Conservation (phyloP, 108 stramenopile species). For the Seminavis robusta region DNA sequence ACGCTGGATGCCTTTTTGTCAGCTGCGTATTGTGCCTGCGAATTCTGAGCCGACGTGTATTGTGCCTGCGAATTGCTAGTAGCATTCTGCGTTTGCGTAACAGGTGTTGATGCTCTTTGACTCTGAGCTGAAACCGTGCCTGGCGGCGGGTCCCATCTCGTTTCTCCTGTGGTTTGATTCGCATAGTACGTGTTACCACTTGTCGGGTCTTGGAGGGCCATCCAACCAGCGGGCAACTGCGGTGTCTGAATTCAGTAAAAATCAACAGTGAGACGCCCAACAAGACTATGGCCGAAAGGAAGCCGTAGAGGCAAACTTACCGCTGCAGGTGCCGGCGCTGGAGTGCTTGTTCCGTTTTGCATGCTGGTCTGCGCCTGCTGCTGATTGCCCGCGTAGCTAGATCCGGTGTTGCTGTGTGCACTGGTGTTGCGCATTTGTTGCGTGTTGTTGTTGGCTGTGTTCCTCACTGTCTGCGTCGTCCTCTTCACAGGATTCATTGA, state of each 20-base stretch:
- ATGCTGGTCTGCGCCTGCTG: conserved; percentile 40
- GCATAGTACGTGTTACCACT: conserved; percentile 80
- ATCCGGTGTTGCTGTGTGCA: conserved; percentile 19
- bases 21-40: not conserved
- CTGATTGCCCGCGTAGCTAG: conserved; percentile 4
- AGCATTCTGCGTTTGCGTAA: not conserved
- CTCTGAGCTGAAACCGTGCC: conserved; percentile 27
- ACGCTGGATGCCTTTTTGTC: conserved; percentile 8
- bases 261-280: no score
- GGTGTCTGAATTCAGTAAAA: no score
- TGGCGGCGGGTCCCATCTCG: conserved; percentile 79
- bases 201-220: conserved; percentile 70
- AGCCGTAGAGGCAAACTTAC: no score
- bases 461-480: no score
- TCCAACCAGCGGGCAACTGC: conserved; percentile 76
- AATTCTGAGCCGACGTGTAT: conserved; percentile 4
- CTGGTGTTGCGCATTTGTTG: not conserved
- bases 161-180: conserved; percentile 82
- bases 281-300: no score
- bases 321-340: no score
- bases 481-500: conserved; percentile 44
- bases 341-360: conserved; percentile 12
- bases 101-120: not conserved
- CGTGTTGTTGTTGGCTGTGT: conserved; percentile 1
- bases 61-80: not conserved